Conservation (phyloP, 345 rosid species). For the Raphanus sativus region DNA sequence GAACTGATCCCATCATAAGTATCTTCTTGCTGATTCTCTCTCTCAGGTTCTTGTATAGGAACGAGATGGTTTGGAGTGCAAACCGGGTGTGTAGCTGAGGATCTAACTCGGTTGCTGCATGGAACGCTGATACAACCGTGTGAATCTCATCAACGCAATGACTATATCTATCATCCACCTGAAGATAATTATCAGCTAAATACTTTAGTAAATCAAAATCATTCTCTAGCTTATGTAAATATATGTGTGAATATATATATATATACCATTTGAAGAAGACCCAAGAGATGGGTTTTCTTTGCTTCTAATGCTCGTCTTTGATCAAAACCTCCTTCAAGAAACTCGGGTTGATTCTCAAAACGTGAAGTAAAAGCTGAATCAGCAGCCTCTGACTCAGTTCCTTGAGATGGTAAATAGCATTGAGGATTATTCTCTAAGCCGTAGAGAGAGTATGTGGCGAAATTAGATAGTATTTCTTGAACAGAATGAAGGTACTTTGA, state of each 20-base stretch:
- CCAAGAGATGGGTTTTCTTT: constrained; percentile 62
- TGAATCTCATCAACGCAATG: constrained; percentile 91
- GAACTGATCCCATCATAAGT: constrained; percentile 59
- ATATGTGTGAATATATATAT: background rate
- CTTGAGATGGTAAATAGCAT: constrained; percentile 34
- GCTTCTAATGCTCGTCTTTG: constrained; percentile 46
- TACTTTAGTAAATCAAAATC: background rate
- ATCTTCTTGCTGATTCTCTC: constrained; percentile 86
- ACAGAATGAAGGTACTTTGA: constrained; percentile 70
- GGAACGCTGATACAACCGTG: constrained; percentile 90
- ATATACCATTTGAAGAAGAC: constrained; percentile 72
- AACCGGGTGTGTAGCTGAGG: constrained; percentile 79
- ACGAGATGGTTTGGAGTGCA: constrained; percentile 71
- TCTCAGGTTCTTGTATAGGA: constrained; percentile 69
- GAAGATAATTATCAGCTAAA: constrained; percentile 2
- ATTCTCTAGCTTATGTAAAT: background rate
- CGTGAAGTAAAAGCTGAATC: constrained; percentile 29
- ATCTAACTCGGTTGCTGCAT: constrained; percentile 86
- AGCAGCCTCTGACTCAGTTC: constrained; percentile 30
- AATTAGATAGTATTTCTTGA: constrained; percentile 81
- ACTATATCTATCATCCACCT: constrained; percentile 85
- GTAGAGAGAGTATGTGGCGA: constrained; percentile 71
- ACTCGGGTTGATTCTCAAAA: constrained; percentile 31
- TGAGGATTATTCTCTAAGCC: constrained; percentile 41
- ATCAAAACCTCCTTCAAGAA: constrained; percentile 29